A percentile compares a stretch with the other conserved stretches of the same genome.
phyloP scores from a whole-genome alignment of 441 rosid genomes.

The Arabidopsis hybrid region DNA sequence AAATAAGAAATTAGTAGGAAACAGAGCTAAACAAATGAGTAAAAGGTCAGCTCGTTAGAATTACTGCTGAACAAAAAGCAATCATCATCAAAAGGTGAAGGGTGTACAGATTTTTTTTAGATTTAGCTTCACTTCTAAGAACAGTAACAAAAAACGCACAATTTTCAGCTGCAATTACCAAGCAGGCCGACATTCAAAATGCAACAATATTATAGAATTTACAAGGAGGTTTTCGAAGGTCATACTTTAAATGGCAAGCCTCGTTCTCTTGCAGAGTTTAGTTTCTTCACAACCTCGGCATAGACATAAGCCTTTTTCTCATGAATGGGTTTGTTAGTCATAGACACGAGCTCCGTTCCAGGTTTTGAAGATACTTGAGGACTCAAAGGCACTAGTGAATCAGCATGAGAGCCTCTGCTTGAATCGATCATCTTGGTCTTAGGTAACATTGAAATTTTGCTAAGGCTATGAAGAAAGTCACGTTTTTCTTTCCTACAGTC shows the following conservation, averaged over 20 bases:
- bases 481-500: constrained; percentile 96
- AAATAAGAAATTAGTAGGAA: background rate
- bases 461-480: constrained; percentile 91
- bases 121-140: constrained; percentile 18
- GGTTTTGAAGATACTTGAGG: constrained; percentile 61
- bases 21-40: background rate
- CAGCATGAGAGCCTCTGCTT: constrained; percentile 49
- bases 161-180: background rate
- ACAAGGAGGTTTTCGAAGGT: constrained; percentile 27
- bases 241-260: constrained; percentile 71
- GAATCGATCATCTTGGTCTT: constrained; percentile 58
- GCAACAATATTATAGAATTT: background rate
- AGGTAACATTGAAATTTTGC: constrained; percentile 81
- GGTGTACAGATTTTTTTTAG: background rate
- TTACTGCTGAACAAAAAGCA: constrained; percentile 2
- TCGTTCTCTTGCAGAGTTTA: constrained; percentile 74
- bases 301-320: constrained; percentile 76
- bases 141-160: background rate
- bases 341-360: constrained; percentile 54
- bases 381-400: constrained; percentile 61
- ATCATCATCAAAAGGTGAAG: constrained; percentile 10
- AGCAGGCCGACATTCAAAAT: constrained; percentile 29
- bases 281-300: constrained; percentile 69
- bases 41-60: background rate
- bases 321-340: constrained; percentile 59